Conservation (phyloP, 495 filamentous ascomycete genomes). For the Acidomyces sp. region DNA sequence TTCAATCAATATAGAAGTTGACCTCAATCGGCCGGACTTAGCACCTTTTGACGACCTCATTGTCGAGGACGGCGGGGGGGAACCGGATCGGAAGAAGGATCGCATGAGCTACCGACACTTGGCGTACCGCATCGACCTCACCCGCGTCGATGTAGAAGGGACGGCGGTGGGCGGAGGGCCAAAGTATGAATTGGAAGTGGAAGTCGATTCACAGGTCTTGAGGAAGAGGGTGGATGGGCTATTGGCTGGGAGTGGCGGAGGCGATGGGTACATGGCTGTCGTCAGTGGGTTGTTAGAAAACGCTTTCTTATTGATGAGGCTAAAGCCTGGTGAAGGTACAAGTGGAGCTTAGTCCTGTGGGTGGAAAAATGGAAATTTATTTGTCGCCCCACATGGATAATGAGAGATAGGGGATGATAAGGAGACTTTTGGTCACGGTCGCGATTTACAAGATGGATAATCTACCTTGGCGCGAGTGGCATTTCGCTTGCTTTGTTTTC, state of each 20-base stretch:
- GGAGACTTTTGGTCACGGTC: no score
- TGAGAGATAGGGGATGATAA: no score
- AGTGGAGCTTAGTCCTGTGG: no score
- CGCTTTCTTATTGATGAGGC: conserved; percentile 32
- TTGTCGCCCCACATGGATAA: no score
- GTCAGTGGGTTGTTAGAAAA: conserved; percentile 79
- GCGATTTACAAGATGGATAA: no score
- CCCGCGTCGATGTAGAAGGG: conserved; percentile 51
- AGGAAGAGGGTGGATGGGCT: conserved; percentile 56
- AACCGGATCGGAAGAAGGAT: conserved; percentile 66
- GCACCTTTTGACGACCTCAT: conserved; percentile 36
- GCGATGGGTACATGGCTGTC: conserved; percentile 57
- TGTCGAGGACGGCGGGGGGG: conserved; percentile 15
- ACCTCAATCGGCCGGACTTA: conserved; percentile 46
- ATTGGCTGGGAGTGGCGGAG: conserved; percentile 34
- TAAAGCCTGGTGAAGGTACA: conserved; percentile 1
- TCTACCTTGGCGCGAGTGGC: no score
- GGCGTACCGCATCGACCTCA: conserved; percentile 77
- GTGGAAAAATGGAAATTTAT: no score
- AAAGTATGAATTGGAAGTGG: conserved; percentile 87
- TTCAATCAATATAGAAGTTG: conserved; percentile 82
- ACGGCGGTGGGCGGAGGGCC: no score
- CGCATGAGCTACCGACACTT: conserved; percentile 76
- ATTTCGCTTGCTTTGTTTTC: no score
- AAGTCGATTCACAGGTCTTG: conserved; percentile 54